phyloP scores from a whole-genome alignment of 352 stramenopile species.

The Thraustochytrium sp. region DNA sequence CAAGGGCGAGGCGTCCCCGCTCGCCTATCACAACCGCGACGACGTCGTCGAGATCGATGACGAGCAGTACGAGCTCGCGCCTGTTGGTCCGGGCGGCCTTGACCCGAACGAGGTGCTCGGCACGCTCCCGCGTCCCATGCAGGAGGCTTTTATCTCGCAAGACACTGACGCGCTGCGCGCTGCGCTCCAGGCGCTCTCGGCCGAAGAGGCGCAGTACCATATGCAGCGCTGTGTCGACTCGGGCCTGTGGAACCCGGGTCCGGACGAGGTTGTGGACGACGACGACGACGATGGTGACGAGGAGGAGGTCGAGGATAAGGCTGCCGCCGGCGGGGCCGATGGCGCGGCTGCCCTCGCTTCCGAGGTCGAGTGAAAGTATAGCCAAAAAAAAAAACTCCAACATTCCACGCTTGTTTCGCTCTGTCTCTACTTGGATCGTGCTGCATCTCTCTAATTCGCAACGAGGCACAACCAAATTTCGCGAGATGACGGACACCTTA shows the following conservation, averaged over 20 bases:
- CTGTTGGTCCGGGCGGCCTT: slow-evolving; percentile 70
- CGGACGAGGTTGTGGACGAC: slow-evolving; percentile 19
- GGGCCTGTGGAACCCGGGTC: slow-evolving; percentile 64
- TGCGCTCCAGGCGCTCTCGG: slow-evolving; percentile 60
- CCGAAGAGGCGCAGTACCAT: slow-evolving; percentile 66
- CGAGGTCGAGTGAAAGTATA: too few species aligned
- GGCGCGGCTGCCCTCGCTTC: too few species aligned
- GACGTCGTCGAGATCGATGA: slow-evolving; percentile 52
- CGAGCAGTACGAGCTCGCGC: slow-evolving; percentile 57
- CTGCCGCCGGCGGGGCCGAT: too few species aligned
- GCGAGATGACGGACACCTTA: too few species aligned
- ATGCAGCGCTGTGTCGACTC: slow-evolving; percentile 76
- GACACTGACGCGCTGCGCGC: slow-evolving; percentile 63
- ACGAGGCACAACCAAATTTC: too few species aligned
- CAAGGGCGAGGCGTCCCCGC: slow-evolving; percentile 49
- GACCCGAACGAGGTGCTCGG: slow-evolving; percentile 77
- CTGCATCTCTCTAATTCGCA: too few species aligned
- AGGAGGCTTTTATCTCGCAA: slow-evolving; percentile 72
- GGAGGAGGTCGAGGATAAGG: neutral
- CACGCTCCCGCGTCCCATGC: slow-evolving; percentile 65
- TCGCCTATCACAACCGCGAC: neutral
- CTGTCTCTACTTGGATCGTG: too few species aligned
- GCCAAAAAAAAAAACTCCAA: too few species aligned
- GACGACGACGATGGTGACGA: slow-evolving; percentile 29
- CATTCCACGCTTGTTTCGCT: too few species aligned